Conservation (phyloP, 2,329 filamentous ascomycete species). For the Blumeria graminis region DNA sequence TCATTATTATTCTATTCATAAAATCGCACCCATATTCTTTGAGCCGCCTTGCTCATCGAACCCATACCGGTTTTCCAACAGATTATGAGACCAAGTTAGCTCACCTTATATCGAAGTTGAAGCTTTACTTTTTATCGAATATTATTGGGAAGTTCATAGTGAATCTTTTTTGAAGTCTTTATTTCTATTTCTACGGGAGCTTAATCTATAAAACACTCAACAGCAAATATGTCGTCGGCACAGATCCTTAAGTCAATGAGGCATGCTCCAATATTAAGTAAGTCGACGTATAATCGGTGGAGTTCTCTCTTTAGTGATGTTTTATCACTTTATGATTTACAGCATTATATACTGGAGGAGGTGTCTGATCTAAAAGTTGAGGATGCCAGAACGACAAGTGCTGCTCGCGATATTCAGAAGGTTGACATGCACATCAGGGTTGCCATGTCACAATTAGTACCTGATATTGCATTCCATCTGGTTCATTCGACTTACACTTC, state of each 20-base stretch:
- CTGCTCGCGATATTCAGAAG: neutral
- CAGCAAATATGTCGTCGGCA: neutral
- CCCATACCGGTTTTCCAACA: neutral
- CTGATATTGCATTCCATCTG: neutral
- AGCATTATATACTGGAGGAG: neutral
- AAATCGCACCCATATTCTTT: no score
- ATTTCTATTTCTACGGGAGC: no score
- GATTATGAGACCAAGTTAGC: slow-evolving; percentile 1
- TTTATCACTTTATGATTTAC: neutral
- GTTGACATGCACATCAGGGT: neutral
- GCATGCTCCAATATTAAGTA: neutral
- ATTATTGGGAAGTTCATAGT: neutral
- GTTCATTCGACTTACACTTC: neutral
- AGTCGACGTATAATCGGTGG: neutral
- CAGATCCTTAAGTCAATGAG: slow-evolving; percentile 1
- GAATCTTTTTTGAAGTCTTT: neutral
- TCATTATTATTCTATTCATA: no score
- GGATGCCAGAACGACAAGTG: no score
- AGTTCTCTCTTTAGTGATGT: neutral
- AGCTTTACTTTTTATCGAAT: neutral
- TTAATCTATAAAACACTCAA: neutral
- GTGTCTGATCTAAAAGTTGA: neutral
- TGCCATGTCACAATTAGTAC: neutral
- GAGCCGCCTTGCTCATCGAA: no score
- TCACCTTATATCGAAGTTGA: neutral